Conservation (phyloP, 495 filamentous ascomycete species). For the Cenococcum geophilum region DNA sequence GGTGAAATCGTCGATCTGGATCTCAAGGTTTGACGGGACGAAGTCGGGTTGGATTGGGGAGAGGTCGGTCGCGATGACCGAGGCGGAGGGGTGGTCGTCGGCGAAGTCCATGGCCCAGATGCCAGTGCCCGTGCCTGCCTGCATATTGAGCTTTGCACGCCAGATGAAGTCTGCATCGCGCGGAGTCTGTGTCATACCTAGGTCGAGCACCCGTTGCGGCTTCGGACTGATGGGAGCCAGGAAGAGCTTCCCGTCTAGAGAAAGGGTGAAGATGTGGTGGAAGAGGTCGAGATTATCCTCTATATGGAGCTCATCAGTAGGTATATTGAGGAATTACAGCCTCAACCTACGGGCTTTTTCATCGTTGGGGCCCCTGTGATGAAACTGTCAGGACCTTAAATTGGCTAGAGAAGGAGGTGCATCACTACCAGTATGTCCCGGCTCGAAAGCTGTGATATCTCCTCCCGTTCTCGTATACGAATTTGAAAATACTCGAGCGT, state of each 20-base stretch:
- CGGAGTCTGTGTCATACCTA: no score
- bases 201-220: not conserved
- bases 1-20: conserved; percentile 4
- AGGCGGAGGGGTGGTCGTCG: not conserved
- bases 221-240: not conserved
- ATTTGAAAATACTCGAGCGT: not conserved
- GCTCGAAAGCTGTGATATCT: not conserved
- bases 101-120: conserved; percentile 8
- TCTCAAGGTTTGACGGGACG: conserved; percentile 1
- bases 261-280: conserved; percentile 7
- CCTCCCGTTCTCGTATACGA: not conserved
- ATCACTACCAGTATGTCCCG: not conserved
- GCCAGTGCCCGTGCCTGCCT: conserved; percentile 11
- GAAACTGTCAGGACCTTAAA: not conserved
- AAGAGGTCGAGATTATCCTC: not conserved
- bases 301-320: not conserved
- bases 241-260: conserved; percentile 2
- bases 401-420: not conserved
- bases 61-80: conserved; percentile 8
- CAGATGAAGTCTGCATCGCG: no score
- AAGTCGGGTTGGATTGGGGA: conserved; percentile 1
- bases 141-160: not conserved
- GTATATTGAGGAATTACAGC: not conserved
- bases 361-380: not conserved
- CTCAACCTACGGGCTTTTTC: not conserved